Percentiles rank a stretch among this genome's conserved stretches.
Conservation (phyloP, 352 stramenopile genomes). For the Globisporangium echinulatum region DNA sequence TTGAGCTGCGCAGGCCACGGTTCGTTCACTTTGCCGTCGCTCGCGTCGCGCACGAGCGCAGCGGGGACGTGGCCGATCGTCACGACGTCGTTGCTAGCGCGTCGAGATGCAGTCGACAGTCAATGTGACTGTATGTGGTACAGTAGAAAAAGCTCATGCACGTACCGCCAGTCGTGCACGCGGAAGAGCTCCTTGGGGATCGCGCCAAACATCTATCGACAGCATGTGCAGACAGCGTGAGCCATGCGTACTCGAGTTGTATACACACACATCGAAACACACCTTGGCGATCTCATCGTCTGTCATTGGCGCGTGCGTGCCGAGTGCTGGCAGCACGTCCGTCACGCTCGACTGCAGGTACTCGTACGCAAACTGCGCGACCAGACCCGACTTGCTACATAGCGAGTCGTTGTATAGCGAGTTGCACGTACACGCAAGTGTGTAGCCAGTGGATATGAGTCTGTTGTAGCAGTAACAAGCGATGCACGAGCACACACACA, state of each 20-base stretch:
- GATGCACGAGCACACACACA: slow-evolving; percentile 1
- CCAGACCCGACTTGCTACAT: slow-evolving; percentile 81
- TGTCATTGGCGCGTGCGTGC: slow-evolving; percentile 96
- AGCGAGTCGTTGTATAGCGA: neutral
- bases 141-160: too few species aligned
- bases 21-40: slow-evolving; percentile 92
- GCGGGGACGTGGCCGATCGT: slow-evolving; percentile 93
- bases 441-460: too few species aligned
- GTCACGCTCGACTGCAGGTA: slow-evolving; percentile 80
- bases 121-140: too few species aligned
- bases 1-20: slow-evolving; percentile 96
- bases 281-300: slow-evolving; percentile 86
- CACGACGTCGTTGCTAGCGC: slow-evolving; percentile 90
- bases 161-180: slow-evolving; percentile 94
- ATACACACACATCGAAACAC: neutral
- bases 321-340: slow-evolving; percentile 92
- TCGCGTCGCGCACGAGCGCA: slow-evolving; percentile 90
- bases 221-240: neutral
- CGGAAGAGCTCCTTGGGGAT: slow-evolving; percentile 85
- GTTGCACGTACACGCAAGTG: neutral
- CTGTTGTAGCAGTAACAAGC: neutral
- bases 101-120: too few species aligned
- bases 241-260: too few species aligned
- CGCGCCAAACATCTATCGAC: slow-evolving; percentile 90
- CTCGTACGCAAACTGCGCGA: slow-evolving; percentile 93